These are phyloP conservation scores for Pelagomonas calceolata DNA, from an alignment of 108 stramenopile species.

Conservation along the genomic window DNA sequence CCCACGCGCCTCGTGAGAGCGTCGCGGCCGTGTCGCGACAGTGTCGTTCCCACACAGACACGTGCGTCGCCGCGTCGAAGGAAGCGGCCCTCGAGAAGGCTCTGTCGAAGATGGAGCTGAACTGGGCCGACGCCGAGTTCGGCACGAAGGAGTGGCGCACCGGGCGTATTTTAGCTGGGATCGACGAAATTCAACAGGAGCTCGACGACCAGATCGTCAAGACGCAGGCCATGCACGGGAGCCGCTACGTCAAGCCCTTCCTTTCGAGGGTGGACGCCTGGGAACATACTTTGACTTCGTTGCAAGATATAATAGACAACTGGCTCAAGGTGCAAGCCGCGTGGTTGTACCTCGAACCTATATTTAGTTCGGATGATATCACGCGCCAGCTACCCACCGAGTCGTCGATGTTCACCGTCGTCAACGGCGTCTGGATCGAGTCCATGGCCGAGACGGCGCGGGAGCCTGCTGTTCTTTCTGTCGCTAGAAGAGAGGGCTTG, in stretches of 20 bases:
- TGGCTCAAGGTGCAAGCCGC: constrained; percentile 57
- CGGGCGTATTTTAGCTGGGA: constrained; percentile 26
- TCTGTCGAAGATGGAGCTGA: constrained; percentile 51
- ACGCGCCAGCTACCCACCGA: constrained; percentile 60
- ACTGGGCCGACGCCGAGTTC: constrained; percentile 38
- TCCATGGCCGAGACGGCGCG: constrained; percentile 37
- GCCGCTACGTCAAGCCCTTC: constrained; percentile 52
- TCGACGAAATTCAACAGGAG: constrained; percentile 54
- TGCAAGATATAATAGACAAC: constrained; percentile 54
- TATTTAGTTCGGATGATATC: constrained; percentile 57
- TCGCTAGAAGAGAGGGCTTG: constrained; percentile 36
- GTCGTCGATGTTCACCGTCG: constrained; percentile 33
- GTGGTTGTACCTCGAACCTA: constrained; percentile 61
- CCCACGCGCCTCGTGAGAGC: too few relatives aligned
- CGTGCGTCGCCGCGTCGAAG: constrained; percentile 50
- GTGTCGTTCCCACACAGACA: too few relatives aligned
- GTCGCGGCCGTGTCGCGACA: too few relatives aligned
- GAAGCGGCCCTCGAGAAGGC: constrained; percentile 48
- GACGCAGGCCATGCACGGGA: constrained; percentile 51
- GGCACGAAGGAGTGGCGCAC: constrained; percentile 51
- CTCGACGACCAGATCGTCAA: constrained; percentile 62
- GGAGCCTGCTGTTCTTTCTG: constrained; percentile 35
- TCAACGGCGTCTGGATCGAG: constrained; percentile 47
- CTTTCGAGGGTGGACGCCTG: constrained; percentile 40
- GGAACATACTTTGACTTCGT: constrained; percentile 36